Conservation (phyloP, 179 eudicot genomes). For the Beta lomatogona region DNA sequence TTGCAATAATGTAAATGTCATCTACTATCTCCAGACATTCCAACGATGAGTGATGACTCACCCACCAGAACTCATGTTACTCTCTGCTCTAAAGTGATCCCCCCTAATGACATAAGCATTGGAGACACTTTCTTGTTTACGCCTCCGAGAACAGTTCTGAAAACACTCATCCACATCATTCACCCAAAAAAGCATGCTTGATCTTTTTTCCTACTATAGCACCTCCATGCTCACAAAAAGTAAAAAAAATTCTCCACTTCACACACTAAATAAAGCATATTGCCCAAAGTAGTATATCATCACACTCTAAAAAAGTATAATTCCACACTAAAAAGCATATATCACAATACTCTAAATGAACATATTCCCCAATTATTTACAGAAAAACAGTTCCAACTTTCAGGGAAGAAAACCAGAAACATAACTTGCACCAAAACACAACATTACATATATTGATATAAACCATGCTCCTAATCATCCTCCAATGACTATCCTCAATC, state of each 20-base stretch:
- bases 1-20: neutral
- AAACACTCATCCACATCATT: neutral
- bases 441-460: no score
- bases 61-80: neutral
- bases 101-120: neutral
- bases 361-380: neutral
- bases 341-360: neutral
- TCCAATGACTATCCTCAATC: neutral
- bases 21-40: neutral
- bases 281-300: neutral
- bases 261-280: neutral
- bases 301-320: neutral
- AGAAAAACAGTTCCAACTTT: no score
- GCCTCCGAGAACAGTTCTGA: neutral
- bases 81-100: neutral
- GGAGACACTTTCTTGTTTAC: neutral
- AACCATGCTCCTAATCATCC: neutral
- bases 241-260: neutral
- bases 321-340: neutral
- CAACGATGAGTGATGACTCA: neutral
- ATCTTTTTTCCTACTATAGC: neutral
- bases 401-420: no score
- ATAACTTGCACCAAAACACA: no score
- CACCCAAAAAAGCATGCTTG: neutral
- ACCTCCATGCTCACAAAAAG: neutral